Conservation (phyloP, 768 basidiomycete species). For the Obba rivulosa region DNA sequence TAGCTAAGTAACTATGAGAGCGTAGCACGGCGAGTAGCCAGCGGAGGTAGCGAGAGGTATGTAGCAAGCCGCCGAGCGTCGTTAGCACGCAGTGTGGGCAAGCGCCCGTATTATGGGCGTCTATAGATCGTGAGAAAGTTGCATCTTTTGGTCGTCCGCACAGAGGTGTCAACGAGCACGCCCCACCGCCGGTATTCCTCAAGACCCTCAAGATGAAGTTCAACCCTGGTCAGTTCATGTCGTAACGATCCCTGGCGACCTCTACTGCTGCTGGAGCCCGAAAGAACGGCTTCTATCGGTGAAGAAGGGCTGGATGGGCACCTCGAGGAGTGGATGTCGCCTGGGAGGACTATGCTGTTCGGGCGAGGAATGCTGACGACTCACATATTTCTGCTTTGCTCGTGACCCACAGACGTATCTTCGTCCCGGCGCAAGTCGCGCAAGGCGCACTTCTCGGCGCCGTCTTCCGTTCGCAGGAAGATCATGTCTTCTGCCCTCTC, state of each 20-base stretch:
- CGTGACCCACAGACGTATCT: conserved; percentile 61
- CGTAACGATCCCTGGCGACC: conserved; percentile 17
- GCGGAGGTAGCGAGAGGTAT: too few relatives aligned
- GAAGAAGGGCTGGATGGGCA: conserved; percentile 51
- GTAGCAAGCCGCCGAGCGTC: too few relatives aligned
- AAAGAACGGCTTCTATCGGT: conserved; percentile 24
- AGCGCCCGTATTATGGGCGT: too few relatives aligned
- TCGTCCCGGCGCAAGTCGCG: conserved; percentile 96
- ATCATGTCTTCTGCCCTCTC: conserved; percentile 96
- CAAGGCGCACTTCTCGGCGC: conserved; percentile 96
- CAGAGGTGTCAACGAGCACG: neutral
- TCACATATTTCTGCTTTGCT: conserved; percentile 23
- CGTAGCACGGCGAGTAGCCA: too few relatives aligned
- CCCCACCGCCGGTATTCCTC: conserved; percentile 43
- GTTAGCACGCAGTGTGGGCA: neutral
- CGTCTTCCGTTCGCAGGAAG: conserved; percentile 92
- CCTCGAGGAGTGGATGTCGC: conserved; percentile 36
- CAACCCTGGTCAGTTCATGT: conserved; percentile 67
- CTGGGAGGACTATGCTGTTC: conserved; percentile 6
- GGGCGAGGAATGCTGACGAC: conserved; percentile 1
- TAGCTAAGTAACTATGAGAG: too few relatives aligned
- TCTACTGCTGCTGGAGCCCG: conserved; percentile 14
- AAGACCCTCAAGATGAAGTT: conserved; percentile 71
- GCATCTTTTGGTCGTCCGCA: neutral
- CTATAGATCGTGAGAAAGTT: conserved; percentile 2